A percentile compares a stretch with the other conserved stretches of the same genome.
Conservation (phyloP, 1,284 basidiomycete genomes). For the Omphalotus olearius region DNA sequence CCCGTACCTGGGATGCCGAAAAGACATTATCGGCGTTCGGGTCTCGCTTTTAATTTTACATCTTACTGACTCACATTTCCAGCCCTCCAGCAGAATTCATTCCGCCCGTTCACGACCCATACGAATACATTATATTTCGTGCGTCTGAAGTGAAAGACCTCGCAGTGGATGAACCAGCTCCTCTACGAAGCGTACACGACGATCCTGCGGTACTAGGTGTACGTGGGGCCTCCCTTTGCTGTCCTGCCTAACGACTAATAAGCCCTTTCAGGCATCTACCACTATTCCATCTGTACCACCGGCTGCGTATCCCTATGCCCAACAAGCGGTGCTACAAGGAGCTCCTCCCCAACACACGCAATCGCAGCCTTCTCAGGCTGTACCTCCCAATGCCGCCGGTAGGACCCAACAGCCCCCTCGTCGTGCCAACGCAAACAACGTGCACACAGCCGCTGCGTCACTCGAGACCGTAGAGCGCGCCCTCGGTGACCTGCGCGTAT, state of each 20-base stretch:
- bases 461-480: conserved; percentile 77
- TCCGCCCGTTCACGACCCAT: conserved; percentile 72
- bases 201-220: conserved; percentile 77
- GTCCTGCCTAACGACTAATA: conserved; percentile 57
- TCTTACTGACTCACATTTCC: conserved; percentile 15
- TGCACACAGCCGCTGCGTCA: conserved; percentile 65
- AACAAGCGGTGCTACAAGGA: conserved; percentile 21
- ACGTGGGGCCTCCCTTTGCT: conserved; percentile 30
- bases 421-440: conserved; percentile 13
- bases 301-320: conserved; percentile 20
- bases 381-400: conserved; percentile 5
- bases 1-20: no score
- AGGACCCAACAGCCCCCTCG: conserved; percentile 12
- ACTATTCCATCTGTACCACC: conserved; percentile 21
- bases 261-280: conserved; percentile 8
- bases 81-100: conserved; percentile 73
- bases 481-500: conserved; percentile 66
- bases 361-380: conserved; percentile 1
- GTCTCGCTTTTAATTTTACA: neutral
- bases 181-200: conserved; percentile 62
- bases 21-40: no score
- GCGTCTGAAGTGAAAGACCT: conserved; percentile 81
- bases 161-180: conserved; percentile 63
- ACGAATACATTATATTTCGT: conserved; percentile 80
- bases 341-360: conserved; percentile 11